Conservation (phyloP, 192 early-diverging fungal species). For the Coemansia sp. region DNA sequence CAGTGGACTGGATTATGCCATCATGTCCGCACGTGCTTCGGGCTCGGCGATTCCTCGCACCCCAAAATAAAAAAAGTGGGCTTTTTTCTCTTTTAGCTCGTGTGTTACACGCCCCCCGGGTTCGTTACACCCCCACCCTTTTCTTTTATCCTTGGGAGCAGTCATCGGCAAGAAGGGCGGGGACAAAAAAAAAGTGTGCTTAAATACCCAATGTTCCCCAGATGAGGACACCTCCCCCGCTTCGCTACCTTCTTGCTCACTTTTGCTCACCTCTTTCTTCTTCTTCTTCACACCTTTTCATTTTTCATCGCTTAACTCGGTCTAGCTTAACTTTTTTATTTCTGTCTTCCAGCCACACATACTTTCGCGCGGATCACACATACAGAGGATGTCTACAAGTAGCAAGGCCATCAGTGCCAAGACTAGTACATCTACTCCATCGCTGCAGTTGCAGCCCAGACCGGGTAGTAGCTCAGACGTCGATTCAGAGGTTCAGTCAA, state of each 20-base stretch:
- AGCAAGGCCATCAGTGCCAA: slow-evolving; percentile 5
- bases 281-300: slow-evolving; percentile 3
- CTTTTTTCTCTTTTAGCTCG: not conserved
- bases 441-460: not conserved
- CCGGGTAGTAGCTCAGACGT: slow-evolving; percentile 39
- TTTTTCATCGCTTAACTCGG: slow-evolving; percentile 9
- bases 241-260: slow-evolving; percentile 13
- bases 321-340: slow-evolving; percentile 1
- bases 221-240: slow-evolving; percentile 4
- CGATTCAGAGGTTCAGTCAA: slow-evolving; percentile 47
- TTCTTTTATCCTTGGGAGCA: slow-evolving; percentile 7
- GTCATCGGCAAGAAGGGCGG: slow-evolving; percentile 13
- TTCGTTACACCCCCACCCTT: not conserved
- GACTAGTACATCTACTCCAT: not conserved
- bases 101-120: slow-evolving; percentile 6
- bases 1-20: slow-evolving; percentile 4
- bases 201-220: slow-evolving; percentile 16
- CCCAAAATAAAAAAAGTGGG: slow-evolving; percentile 6
- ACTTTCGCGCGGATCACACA: slow-evolving; percentile 1
- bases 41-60: slow-evolving; percentile 11
- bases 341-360: not conserved
- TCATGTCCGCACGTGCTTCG: slow-evolving; percentile 9
- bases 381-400: not conserved
- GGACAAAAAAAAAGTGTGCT: slow-evolving; percentile 12
- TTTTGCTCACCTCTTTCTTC: slow-evolving; percentile 2